Conservation (phyloP, 192 early-diverging fungal species). For the Mortierella antarctica region DNA sequence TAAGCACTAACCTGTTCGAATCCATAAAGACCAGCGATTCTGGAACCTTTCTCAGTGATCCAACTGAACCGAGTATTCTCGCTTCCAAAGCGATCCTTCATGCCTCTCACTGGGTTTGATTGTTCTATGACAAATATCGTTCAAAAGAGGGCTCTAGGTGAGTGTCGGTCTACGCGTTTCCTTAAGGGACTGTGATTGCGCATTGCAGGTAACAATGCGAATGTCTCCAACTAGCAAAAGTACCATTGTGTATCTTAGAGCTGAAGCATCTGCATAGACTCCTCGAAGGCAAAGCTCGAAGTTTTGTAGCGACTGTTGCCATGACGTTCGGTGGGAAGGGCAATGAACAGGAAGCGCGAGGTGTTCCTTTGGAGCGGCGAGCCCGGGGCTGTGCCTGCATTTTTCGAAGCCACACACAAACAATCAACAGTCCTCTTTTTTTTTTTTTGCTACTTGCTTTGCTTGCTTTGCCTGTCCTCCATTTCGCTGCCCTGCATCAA, state of each 20-base stretch:
- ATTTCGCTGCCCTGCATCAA: not conserved
- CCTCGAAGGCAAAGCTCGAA: not conserved
- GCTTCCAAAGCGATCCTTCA: slow-evolving; percentile 68
- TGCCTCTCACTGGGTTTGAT: slow-evolving; percentile 68
- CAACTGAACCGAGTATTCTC: slow-evolving; percentile 57
- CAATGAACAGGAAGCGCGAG: not conserved
- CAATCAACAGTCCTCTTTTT: slow-evolving; percentile 11
- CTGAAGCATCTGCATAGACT: slow-evolving; percentile 22
- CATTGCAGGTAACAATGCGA: not conserved
- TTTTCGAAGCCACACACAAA: slow-evolving; percentile 15
- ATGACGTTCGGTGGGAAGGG: not conserved
- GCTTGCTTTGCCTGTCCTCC: not conserved
- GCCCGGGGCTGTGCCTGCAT: not conserved
- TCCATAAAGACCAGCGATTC: slow-evolving; percentile 59
- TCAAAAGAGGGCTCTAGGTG: too few species aligned
- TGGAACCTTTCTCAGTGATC: slow-evolving; percentile 55
- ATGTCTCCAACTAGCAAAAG: not conserved
- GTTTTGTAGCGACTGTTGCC: slow-evolving; percentile 11
- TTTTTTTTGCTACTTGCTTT: slow-evolving; percentile 23
- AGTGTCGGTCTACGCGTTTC: too few species aligned
- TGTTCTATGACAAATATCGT: slow-evolving; percentile 13
- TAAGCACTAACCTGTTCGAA: slow-evolving; percentile 58
- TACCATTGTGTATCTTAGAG: slow-evolving; percentile 18
- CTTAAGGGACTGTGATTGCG: too few species aligned
- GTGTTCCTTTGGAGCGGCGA: not conserved